Conservation (phyloP, 23 red algal genomes). For the Agarophyton chilense region DNA sequence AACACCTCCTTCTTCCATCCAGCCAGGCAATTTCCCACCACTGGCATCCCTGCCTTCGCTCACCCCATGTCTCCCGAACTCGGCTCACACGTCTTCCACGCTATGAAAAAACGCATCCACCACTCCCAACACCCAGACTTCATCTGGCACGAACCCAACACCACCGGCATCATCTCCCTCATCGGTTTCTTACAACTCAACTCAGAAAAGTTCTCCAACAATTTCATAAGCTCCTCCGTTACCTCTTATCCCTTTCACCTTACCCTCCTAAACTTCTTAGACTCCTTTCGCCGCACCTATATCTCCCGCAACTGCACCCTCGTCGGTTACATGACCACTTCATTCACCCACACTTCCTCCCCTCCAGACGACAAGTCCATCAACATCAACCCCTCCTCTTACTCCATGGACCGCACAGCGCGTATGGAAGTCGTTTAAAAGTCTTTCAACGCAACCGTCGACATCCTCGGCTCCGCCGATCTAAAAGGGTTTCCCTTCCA, state of each 20-base stretch:
- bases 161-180: background rate
- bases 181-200: background rate
- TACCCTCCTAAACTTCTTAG: background rate
- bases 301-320: background rate
- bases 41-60: background rate
- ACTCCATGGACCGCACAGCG: background rate
- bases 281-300: background rate
- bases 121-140: background rate
- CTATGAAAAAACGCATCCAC: background rate
- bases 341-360: background rate
- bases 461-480: background rate
- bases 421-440: background rate
- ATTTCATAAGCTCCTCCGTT: background rate
- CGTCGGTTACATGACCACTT: background rate
- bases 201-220: background rate
- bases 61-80: background rate
- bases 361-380: background rate
- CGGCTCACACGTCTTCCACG: background rate
- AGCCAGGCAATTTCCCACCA: background rate
- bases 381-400: too few relatives aligned
- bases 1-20: constrained; percentile 2
- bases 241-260: constrained; percentile 7
- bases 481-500: background rate
- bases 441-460: background rate
- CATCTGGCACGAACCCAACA: too few relatives aligned